Conservation (phyloP, 192 early-diverging fungal species). For the Coemansia brasiliensis region DNA sequence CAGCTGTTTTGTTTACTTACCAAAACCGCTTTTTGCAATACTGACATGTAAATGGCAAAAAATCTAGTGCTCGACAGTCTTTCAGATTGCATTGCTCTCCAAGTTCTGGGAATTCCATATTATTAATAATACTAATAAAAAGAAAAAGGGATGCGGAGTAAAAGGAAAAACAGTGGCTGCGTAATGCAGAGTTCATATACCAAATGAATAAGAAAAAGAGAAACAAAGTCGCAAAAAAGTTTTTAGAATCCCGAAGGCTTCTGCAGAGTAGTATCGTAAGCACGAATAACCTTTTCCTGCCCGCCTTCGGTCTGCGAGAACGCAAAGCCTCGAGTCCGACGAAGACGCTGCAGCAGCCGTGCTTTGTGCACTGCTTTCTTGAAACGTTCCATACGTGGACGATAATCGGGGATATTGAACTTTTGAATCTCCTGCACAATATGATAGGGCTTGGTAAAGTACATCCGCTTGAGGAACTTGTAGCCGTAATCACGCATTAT, state of each 20-base stretch:
- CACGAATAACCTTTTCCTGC: conserved; percentile 79
- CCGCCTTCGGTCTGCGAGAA: conserved; percentile 97
- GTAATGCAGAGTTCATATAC: neutral
- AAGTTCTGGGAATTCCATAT: conserved; percentile 71
- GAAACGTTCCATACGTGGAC: conserved; percentile 98
- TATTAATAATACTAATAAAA: neutral
- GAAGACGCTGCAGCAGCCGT: conserved; percentile 85
- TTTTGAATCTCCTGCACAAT: conserved; percentile 99
- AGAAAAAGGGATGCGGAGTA: neutral
- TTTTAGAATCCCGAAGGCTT: conserved; percentile 62
- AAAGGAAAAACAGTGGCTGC: conserved; percentile 5
- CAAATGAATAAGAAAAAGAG: neutral
- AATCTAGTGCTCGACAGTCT: conserved; percentile 62
- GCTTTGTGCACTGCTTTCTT: conserved; percentile 99
- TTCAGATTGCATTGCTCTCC: conserved; percentile 67
- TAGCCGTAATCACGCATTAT: conserved; percentile 88
- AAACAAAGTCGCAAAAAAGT: conserved; percentile 1
- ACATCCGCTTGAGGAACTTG: conserved; percentile 89
- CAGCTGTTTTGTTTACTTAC: conserved; percentile 30
- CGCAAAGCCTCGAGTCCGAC: conserved; percentile 92
- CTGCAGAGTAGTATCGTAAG: conserved; percentile 71
- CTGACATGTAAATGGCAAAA: conserved; percentile 54
- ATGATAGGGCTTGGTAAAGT: conserved; percentile 82
- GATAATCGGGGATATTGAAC: conserved; percentile 97
- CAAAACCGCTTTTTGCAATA: conserved; percentile 54